Evolutionary conservation across 768 basidiomycete genomes (phyloP).

Genomic region (Podaxis carcinomalis): DNA sequence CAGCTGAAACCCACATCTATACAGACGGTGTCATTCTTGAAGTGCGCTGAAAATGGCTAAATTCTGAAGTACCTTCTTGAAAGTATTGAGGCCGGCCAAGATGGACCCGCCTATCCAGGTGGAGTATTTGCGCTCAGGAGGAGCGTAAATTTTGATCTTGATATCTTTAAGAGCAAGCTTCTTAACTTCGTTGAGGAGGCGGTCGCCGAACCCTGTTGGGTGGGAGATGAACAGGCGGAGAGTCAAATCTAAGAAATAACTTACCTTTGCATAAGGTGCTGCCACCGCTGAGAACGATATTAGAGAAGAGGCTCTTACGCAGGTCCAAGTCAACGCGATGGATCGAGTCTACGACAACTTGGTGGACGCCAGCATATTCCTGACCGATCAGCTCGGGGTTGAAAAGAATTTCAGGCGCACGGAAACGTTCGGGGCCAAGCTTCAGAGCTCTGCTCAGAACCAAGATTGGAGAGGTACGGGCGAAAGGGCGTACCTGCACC

Average conservation of each 20-base stretch:
- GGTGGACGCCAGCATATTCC: slow-evolving; percentile 96
- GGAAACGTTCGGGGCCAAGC: slow-evolving; percentile 94
- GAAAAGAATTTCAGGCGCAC: slow-evolving; percentile 96
- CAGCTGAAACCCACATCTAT: slow-evolving; percentile 99
- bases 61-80: slow-evolving; percentile 77
- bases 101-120: slow-evolving; percentile 98
- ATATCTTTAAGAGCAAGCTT: slow-evolving; percentile 92
- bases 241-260: slow-evolving; percentile 14
- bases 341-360: slow-evolving; percentile 98
- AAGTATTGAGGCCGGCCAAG: slow-evolving; percentile 90
- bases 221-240: slow-evolving; percentile 6
- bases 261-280: slow-evolving; percentile 92
- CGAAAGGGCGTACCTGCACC: slow-evolving; percentile 59
- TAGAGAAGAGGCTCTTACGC: slow-evolving; percentile 91
- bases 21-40: slow-evolving; percentile 10
- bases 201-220: slow-evolving; percentile 82
- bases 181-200: slow-evolving; percentile 94
- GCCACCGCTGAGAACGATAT: slow-evolving; percentile 95
- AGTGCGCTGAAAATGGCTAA: slow-evolving; percentile 11
- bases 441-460: slow-evolving; percentile 28
- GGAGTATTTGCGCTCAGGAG: slow-evolving; percentile 98
- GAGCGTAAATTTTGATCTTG: slow-evolving; percentile 99
- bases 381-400: slow-evolving; percentile 95
- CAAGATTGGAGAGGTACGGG: neutral
- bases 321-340: slow-evolving; percentile 95